phyloP scores from a whole-genome alignment of 1,284 basidiomycete species.

The Ceratobasidium sp. region DNA sequence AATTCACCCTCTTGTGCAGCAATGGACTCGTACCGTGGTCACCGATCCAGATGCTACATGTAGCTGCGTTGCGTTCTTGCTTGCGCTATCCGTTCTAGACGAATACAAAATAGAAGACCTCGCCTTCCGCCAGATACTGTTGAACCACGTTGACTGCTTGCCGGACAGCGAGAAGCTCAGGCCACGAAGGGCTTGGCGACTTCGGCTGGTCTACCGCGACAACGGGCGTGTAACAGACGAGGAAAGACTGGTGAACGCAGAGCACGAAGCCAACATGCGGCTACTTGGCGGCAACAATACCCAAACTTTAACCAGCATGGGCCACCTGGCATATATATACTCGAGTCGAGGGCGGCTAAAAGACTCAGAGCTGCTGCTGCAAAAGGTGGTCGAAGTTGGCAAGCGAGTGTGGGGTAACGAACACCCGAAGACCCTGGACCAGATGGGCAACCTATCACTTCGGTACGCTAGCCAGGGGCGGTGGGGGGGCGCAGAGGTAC shows the following conservation, averaged over 20 bases:
- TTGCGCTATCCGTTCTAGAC: conserved; percentile 4
- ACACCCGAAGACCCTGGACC: background rate
- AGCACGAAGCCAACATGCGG: background rate
- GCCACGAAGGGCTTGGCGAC: conserved; percentile 1
- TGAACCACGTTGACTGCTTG: conserved; percentile 12
- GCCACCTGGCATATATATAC: background rate
- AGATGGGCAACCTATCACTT: background rate
- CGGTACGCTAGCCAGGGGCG: background rate
- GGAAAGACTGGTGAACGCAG: background rate
- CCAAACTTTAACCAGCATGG: background rate
- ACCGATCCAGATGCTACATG: background rate
- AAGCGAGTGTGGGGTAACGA: background rate
- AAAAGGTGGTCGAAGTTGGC: background rate
- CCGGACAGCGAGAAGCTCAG: conserved; percentile 3
- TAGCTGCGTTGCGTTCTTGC: conserved; percentile 6
- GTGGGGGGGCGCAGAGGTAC: background rate
- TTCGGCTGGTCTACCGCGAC: background rate
- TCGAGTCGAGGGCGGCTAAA: background rate
- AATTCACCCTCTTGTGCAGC: conserved; percentile 15
- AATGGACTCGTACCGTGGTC: conserved; percentile 8
- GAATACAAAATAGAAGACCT: background rate
- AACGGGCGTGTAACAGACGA: background rate
- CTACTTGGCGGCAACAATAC: background rate
- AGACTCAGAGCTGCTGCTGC: background rate
- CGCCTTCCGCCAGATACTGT: background rate